Evolutionary conservation across 768 basidiomycete genomes (phyloP).

Genomic region (Lactarius sanguifluus): DNA sequence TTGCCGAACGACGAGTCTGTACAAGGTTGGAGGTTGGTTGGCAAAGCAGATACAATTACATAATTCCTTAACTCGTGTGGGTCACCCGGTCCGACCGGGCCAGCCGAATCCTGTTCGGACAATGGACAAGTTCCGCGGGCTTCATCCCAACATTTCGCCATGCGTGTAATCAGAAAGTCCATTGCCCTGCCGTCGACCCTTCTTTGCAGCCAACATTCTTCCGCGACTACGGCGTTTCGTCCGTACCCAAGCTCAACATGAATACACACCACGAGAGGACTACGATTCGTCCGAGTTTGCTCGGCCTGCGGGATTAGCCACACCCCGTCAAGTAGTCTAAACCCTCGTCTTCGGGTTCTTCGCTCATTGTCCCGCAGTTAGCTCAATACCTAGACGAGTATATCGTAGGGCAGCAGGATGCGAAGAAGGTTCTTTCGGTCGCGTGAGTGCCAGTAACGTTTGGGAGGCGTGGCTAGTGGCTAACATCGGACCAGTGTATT

Average conservation of each 20-base stretch:
- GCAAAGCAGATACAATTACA: neutral
- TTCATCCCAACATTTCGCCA: conserved; percentile 1
- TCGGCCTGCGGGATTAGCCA: conserved; percentile 35
- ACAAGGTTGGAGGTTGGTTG: neutral
- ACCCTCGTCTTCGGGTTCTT: neutral
- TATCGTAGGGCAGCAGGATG: conserved; percentile 87
- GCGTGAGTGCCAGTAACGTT: conserved; percentile 61
- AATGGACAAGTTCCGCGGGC: neutral
- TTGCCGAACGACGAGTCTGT: conserved; percentile 6
- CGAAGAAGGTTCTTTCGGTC: conserved; percentile 92
- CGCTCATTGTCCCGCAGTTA: conserved; percentile 48
- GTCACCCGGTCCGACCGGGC: neutral
- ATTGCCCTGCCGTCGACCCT: conserved; percentile 4
- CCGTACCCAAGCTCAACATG: conserved; percentile 29
- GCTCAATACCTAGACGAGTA: conserved; percentile 85
- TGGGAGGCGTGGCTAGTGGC: neutral
- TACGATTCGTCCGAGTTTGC: conserved; percentile 15
- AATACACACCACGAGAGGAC: conserved; percentile 25
- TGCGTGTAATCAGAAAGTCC: conserved; percentile 10
- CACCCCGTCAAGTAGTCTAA: conserved; percentile 49
- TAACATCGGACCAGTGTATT: conserved; percentile 59
- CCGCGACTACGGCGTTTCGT: conserved; percentile 13
- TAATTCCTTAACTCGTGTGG: neutral
- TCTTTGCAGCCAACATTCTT: conserved; percentile 2
- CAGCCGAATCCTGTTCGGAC: neutral